Percentiles rank a stretch among this genome's conserved stretches.
phyloP scores from a whole-genome alignment of 1,284 basidiomycete species.

The Sporisorium graminicola region DNA sequence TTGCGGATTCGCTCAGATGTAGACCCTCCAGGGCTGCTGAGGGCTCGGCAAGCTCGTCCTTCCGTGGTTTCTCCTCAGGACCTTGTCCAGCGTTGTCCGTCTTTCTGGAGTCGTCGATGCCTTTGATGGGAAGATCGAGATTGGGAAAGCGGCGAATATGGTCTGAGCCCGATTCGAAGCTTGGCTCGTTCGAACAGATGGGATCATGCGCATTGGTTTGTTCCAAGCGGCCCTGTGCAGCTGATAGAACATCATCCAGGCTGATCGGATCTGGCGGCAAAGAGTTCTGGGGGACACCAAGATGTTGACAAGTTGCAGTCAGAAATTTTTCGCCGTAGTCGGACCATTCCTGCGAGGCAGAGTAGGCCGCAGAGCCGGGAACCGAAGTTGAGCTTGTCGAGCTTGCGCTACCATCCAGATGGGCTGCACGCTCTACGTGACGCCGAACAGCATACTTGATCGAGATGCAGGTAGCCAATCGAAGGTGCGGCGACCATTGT shows the following conservation, averaged over 20 bases:
- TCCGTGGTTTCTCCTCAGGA: not conserved
- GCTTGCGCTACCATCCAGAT: slow-evolving; percentile 9
- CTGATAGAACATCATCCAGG: slow-evolving; percentile 54
- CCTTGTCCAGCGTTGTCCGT: not conserved
- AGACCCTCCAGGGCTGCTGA: slow-evolving; percentile 19
- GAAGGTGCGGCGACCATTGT: slow-evolving; percentile 54
- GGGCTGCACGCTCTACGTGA: slow-evolving; percentile 39
- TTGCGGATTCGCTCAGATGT: slow-evolving; percentile 12
- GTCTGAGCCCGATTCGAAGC: slow-evolving; percentile 39
- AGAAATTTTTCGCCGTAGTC: slow-evolving; percentile 59
- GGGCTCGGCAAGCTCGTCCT: slow-evolving; percentile 1
- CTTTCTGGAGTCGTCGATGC: slow-evolving; percentile 29
- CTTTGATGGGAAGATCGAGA: slow-evolving; percentile 49
- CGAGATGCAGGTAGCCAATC: slow-evolving; percentile 60
- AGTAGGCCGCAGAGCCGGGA: slow-evolving; percentile 1
- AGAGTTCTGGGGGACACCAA: slow-evolving; percentile 49
- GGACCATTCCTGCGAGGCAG: slow-evolving; percentile 43
- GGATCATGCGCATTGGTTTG: slow-evolving; percentile 22
- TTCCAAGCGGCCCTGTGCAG: slow-evolving; percentile 39
- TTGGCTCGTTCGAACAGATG: slow-evolving; percentile 34
- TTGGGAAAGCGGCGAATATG: slow-evolving; percentile 42
- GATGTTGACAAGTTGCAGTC: slow-evolving; percentile 65
- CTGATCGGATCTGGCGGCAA: slow-evolving; percentile 55
- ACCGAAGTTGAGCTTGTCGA: not conserved
- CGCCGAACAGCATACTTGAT: slow-evolving; percentile 54